Percentiles rank a stretch among this genome's conserved stretches.
Evolutionary conservation across 768 basidiomycete genomes (phyloP).

Genomic region (Chiua virens): DNA sequence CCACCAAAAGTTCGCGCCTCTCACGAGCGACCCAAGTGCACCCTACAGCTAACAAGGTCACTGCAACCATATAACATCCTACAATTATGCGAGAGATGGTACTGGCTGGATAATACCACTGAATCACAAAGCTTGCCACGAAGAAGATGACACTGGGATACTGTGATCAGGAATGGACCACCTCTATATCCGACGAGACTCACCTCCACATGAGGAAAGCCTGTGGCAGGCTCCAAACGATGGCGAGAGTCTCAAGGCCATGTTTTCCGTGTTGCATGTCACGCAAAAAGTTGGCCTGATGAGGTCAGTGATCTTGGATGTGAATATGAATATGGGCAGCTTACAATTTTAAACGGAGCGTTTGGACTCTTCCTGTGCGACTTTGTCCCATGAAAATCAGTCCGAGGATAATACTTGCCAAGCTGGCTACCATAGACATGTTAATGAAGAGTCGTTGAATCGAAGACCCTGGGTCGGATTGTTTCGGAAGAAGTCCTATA

Average conservation of each 20-base stretch:
- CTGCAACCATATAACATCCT: slow-evolving; percentile 28
- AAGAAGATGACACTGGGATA: slow-evolving; percentile 29
- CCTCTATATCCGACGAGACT: slow-evolving; percentile 21
- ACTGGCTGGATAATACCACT: slow-evolving; percentile 22
- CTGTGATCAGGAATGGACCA: not conserved
- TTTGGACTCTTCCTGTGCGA: slow-evolving; percentile 33
- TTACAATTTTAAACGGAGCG: slow-evolving; percentile 36
- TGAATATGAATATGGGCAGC: slow-evolving; percentile 4
- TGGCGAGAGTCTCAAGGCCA: slow-evolving; percentile 50
- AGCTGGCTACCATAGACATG: slow-evolving; percentile 41
- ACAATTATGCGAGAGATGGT: slow-evolving; percentile 22
- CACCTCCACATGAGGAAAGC: slow-evolving; percentile 61
- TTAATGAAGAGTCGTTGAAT: slow-evolving; percentile 43
- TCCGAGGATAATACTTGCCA: slow-evolving; percentile 44
- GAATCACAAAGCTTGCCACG: slow-evolving; percentile 23
- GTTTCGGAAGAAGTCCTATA: slow-evolving; percentile 53
- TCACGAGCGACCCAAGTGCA: slow-evolving; percentile 37
- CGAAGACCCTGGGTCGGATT: slow-evolving; percentile 33
- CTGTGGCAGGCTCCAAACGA: slow-evolving; percentile 55
- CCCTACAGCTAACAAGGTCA: slow-evolving; percentile 41
- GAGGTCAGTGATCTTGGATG: not conserved
- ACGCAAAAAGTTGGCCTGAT: slow-evolving; percentile 15
- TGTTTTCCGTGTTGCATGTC: slow-evolving; percentile 25
- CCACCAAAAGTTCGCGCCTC: slow-evolving; percentile 22
- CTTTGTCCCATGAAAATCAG: slow-evolving; percentile 44